Evolutionary conservation across 805 yeast species (phyloP), one percentile per base, ranked within the genome.

Genomic region (Metschnikowia colocasiae): DNA sequence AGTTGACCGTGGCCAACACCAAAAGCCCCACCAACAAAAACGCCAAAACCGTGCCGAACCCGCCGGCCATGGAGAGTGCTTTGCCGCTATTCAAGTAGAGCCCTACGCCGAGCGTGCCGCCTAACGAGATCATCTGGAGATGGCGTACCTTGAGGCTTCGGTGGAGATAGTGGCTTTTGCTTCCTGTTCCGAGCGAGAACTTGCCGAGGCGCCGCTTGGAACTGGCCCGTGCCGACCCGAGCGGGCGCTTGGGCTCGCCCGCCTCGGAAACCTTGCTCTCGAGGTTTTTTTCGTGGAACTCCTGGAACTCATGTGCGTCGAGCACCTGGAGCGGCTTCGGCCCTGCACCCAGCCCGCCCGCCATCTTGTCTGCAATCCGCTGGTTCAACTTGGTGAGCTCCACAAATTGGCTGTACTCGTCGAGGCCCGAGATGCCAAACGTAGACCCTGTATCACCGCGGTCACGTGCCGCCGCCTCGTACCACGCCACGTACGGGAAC

Each of bases 51-150:
- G 88, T 79, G 0, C 95, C 95, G 44, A 86, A 67, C 0, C 92
- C 92, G 1, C 95, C 95, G 2, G 87, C 85, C 15, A 82, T 81
- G 16, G 82, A 73, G 44, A 86, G 75, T 0, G 89, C 86, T 57
- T 85, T 83, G 3, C 94, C 91, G 6, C 85, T 78, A 36, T 83
- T 80, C 20, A 86, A 65, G 47, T 83, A 75, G 16, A 86, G 63
- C 0, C 95, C 94, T 13, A 86, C 92, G 1, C 94, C 94, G 4
- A 86, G 62, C 0, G 91, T 84, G 1, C 90, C 92, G 2, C 90
- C 89, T 26, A 87, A 69, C 0, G 91, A 86, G 40, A 86, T 82
- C 82, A 85, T 83, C 59, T 85, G 90, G 16, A 86, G 65, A 62
- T 86, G 92, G 19, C 89, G 66, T 25, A 81, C 80, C 45, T 76